Base-by-base conservation (phyloP, 257 asterid genomes). In the Lavandula angustifolia region DNA sequence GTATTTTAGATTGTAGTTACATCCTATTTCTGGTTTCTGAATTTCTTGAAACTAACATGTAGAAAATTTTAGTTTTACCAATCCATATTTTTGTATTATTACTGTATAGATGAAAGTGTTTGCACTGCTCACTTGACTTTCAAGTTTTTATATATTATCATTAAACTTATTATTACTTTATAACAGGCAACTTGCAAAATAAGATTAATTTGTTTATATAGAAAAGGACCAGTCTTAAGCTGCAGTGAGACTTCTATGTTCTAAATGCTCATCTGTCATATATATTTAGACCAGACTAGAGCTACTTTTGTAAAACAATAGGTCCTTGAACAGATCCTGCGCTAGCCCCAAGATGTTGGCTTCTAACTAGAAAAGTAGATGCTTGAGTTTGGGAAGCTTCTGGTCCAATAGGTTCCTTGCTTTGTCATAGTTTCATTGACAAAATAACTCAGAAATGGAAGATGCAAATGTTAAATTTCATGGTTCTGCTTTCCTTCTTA, bases 381-480 rank as follows among this genome's bases (percentile, higher is more conserved):
- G 6, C 6, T 33, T 33, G 37, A 33, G 37, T 33, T 3, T 33
- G 37, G 6, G 37, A 33, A 33, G 37, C 37, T 33, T 33, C 37
- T 33, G 37, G 6, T 33, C 37, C 6, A 33, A 3, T 33, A 27
- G 46, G 43, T 10, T 17, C 18, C 61, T 14, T 50, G 32, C 22
- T 54, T 56, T 47, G 60, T 43, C 61, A 18, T 56, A 16, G 52
- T 50, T 37, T 73, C 41, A 16, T 18, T 52, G 9, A 56, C 12
- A 34, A 31, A 31, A 22, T 50, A 62, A 34, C 57, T 52, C 42
- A 59, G 48, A 35, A 41, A 12, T 69, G 33, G 43, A 29, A 52
- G 61, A 38, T 43, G 33, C 16, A n/a, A 38, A 54, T 41, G 34
- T 27, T 2, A 56, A 7, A 11, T 32, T 48, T 70, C 6, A 64